Percentiles rank a stretch among this genome's conserved stretches.
Evolutionary conservation across 495 filamentous ascomycete genomes (phyloP).

Genomic region (Parmelia sp.): DNA sequence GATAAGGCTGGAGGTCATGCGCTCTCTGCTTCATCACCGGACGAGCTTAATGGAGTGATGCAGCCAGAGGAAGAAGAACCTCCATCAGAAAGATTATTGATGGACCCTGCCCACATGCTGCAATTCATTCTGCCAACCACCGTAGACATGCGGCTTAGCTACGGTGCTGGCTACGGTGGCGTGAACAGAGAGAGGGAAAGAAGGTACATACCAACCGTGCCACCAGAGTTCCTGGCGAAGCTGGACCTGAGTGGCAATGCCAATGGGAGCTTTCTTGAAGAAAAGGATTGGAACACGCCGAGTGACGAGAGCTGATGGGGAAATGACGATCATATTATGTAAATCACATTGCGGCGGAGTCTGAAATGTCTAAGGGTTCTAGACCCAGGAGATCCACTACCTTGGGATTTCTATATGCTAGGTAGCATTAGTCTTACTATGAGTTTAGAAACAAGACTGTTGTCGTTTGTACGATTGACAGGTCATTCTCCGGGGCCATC

Average conservation of each 20-base stretch:
- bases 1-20: conserved; percentile 20
- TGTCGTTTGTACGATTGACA: neutral
- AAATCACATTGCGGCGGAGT: conserved; percentile 12
- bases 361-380: neutral
- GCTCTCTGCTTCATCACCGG: conserved; percentile 13
- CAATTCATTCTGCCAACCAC: conserved; percentile 92
- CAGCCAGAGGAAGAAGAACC: conserved; percentile 24
- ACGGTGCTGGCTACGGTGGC: conserved; percentile 90
- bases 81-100: conserved; percentile 54
- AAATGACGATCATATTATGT: conserved; percentile 4
- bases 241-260: conserved; percentile 57
- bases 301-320: conserved; percentile 17
- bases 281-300: conserved; percentile 21
- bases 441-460: neutral
- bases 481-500: no score
- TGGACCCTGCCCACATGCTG: conserved; percentile 87
- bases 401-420: neutral
- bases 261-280: conserved; percentile 18
- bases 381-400: neutral
- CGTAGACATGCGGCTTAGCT: conserved; percentile 93
- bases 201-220: conserved; percentile 95
- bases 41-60: conserved; percentile 4
- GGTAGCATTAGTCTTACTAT: neutral
- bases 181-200: conserved; percentile 84
- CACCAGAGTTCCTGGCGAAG: conserved; percentile 85